Conservation (phyloP, 192 early-diverging fungal species). For the Gaertneriomyces sp. region DNA sequence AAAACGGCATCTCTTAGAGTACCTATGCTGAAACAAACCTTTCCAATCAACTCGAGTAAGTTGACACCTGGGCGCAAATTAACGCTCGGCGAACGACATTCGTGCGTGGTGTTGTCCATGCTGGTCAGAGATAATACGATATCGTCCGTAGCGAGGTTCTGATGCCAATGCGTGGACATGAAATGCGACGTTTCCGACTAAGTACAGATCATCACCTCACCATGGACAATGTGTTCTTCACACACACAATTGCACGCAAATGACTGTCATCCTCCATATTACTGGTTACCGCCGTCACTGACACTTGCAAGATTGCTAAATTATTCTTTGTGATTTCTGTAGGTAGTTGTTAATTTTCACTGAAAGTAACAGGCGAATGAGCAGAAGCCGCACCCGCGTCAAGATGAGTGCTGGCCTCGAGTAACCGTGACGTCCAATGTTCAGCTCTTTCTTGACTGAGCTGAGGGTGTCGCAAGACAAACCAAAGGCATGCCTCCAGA, state of each 20-base stretch:
- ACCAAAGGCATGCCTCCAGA: no score
- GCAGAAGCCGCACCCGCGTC: constrained; percentile 13
- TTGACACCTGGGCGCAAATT: background rate
- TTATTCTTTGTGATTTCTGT: constrained; percentile 1
- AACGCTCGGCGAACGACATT: constrained; percentile 34
- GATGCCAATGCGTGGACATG: constrained; percentile 9
- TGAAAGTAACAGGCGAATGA: background rate
- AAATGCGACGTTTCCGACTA: background rate
- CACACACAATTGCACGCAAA: constrained; percentile 46
- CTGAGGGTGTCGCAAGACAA: no score
- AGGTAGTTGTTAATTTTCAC: background rate
- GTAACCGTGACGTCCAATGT: constrained; percentile 4
- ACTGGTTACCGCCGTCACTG: constrained; percentile 55
- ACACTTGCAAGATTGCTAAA: constrained; percentile 40
- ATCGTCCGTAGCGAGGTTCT: constrained; percentile 28
- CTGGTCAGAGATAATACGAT: constrained; percentile 13
- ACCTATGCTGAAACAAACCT: background rate
- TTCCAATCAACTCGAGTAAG: constrained; percentile 7
- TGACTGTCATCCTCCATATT: constrained; percentile 55
- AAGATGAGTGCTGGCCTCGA: constrained; percentile 1
- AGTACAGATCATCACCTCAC: constrained; percentile 31
- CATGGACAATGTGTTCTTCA: constrained; percentile 57
- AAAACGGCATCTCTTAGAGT: background rate
- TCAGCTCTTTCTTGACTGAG: background rate
- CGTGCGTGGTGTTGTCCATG: constrained; percentile 40